Evolutionary conservation across 1,284 basidiomycete species (phyloP), one percentile per base, ranked within the genome.

Genomic region (Rhodotorula sp.): DNA sequence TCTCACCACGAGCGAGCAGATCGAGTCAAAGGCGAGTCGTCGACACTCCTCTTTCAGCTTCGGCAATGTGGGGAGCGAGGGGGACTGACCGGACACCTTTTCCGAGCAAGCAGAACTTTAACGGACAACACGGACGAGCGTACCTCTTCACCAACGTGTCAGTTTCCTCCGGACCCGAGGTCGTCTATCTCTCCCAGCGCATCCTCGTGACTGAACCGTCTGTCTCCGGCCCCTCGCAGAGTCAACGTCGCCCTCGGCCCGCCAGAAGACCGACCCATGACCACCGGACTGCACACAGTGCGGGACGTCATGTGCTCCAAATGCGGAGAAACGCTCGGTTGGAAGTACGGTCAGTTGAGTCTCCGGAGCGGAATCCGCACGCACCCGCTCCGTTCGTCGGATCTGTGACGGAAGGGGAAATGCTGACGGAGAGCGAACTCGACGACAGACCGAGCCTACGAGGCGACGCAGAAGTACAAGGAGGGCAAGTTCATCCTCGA

Each of bases 401-500:
- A 37, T 60, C 72, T 30, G 8, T n/a, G 24, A 45, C 17, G 45
- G 3, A 26, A n/a, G 14, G n/a, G 17, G 53, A 8, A 17, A 10
- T 54, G 18, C 55, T 37, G 30, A 22, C 4, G 26, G 20, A 8
- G 6, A 14, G 37, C 12, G 33, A 58, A 0, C 14, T 44, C 37
- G 22, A 20, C 45, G 49, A 78, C 96, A 95, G 95, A 96, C 81
- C 87, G 87, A 67, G 95, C 95, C 10, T 97, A 89, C 80, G 93
- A 96, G 79, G 79, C 84, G 14, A 85, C 87, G 20, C 95, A 99
- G 84, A 93, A 91, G 82, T 99, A 99, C 86, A 99, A 99, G 81
- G 95, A 99, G 84, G 93, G 93, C 80, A 95, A 95, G 83, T 97
- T 87, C 81, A 98, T 99, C 80, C 89, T 99, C 69, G 95, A 99